These are phyloP conservation scores for Pluteus cervinus DNA, from an alignment of 768 basidiomycete genomes.

Conservation along the genomic window DNA sequence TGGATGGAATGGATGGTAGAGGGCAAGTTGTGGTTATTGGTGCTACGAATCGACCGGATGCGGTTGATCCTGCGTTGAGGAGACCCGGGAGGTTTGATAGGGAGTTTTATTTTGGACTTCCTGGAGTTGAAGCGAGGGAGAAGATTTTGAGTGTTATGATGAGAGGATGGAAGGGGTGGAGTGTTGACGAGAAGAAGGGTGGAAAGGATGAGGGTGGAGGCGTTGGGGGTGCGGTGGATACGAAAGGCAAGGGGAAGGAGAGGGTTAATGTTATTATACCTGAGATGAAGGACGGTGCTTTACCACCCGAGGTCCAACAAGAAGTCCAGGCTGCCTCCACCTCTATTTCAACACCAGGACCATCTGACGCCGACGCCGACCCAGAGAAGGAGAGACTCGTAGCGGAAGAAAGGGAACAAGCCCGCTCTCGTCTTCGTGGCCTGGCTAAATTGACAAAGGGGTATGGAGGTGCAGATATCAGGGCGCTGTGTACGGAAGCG, in stretches of 20 bases:
- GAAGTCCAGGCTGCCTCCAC: too few species aligned
- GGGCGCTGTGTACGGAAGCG: constrained; percentile 95
- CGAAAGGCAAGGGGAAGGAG: constrained; percentile 50
- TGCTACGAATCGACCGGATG: constrained; percentile 95
- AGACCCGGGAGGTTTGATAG: constrained; percentile 95
- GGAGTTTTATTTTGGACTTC: constrained; percentile 96
- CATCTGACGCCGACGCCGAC: too few species aligned
- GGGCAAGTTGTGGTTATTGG: constrained; percentile 98
- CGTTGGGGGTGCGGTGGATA: too few species aligned
- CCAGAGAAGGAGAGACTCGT: constrained; percentile 80
- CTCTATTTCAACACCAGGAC: too few species aligned
- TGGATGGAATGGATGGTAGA: constrained; percentile 99
- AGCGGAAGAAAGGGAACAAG: constrained; percentile 29
- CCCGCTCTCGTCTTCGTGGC: too few species aligned
- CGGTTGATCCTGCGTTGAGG: constrained; percentile 93
- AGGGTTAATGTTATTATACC: constrained; percentile 40
- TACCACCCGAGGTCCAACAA: too few species aligned
- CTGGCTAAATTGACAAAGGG: constrained; percentile 91
- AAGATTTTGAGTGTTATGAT: constrained; percentile 91
- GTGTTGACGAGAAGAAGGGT: too few species aligned
- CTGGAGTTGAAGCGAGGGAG: constrained; percentile 76
- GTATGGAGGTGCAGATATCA: constrained; percentile 93
- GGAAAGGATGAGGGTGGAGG: constrained; percentile 32
- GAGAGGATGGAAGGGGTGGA: constrained; percentile 82
- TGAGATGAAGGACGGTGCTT: constrained; percentile 40